Conservation (phyloP, 352 stramenopile genomes). For the Globisporangium spiculum region DNA sequence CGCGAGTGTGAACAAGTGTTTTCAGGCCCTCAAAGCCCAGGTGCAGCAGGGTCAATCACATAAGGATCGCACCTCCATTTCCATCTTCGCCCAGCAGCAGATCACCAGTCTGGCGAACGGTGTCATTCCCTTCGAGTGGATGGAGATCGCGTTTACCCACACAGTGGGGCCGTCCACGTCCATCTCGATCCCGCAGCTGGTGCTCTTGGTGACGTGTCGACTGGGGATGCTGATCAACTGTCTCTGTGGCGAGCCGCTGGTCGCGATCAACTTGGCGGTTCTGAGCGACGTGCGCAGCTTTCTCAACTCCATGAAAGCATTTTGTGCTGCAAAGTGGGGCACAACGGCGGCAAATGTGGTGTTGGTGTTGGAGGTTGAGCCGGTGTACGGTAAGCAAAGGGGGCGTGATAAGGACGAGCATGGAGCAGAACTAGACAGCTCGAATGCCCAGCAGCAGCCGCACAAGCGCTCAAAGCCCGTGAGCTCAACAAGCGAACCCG, state of each 20-base stretch:
- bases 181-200: slow-evolving; percentile 15
- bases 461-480: background rate
- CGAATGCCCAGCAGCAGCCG: background rate
- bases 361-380: slow-evolving; percentile 15
- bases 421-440: background rate
- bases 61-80: background rate
- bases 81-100: slow-evolving; percentile 13
- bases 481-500: background rate
- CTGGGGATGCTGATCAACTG: slow-evolving; percentile 11
- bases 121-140: slow-evolving; percentile 17
- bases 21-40: slow-evolving; percentile 7
- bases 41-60: background rate
- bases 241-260: background rate
- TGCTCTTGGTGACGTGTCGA: slow-evolving; percentile 14
- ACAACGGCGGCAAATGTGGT: slow-evolving; percentile 2
- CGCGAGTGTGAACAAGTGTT: slow-evolving; percentile 1
- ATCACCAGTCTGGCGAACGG: slow-evolving; percentile 16
- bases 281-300: slow-evolving; percentile 18
- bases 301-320: slow-evolving; percentile 7
- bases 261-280: slow-evolving; percentile 13
- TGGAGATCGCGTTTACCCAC: slow-evolving; percentile 14
- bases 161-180: slow-evolving; percentile 10
- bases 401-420: background rate
- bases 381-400: background rate
- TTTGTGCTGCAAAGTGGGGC: slow-evolving; percentile 9